phyloP scores from a whole-genome alignment of 306 rosid genomes.

The Pachyrhizus erosus region DNA sequence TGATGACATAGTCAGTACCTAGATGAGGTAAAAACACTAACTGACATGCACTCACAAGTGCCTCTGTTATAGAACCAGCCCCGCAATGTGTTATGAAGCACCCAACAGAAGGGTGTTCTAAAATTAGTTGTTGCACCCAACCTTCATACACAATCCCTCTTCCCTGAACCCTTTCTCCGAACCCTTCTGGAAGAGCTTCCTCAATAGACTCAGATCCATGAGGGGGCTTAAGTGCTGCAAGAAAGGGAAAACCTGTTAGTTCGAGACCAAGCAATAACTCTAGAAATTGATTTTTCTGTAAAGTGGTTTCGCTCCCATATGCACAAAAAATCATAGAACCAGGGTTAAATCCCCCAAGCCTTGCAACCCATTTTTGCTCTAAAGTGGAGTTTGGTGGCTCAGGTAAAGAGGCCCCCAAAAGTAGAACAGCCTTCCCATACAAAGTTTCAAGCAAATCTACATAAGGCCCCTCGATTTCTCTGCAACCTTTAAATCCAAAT shows the following conservation, averaged over 20 bases:
- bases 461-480: conserved; percentile 36
- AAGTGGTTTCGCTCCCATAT: conserved; percentile 39
- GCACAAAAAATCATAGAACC: conserved; percentile 40
- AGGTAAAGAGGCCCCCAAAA: conserved; percentile 43
- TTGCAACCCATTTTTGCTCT: conserved; percentile 36
- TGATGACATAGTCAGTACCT: conserved; percentile 48
- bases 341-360: conserved; percentile 30
- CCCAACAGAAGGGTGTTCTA: conserved; percentile 63
- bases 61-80: conserved; percentile 58
- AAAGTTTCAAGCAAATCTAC: background rate
- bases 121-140: conserved; percentile 62
- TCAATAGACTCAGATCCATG: conserved; percentile 13
- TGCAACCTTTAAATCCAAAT: conserved; percentile 40
- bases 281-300: background rate
- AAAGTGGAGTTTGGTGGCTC: background rate
- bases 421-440: conserved; percentile 23
- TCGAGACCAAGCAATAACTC: conserved; percentile 47
- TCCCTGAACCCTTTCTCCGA: conserved; percentile 27
- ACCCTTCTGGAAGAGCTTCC: conserved; percentile 38
- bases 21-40: conserved; percentile 55
- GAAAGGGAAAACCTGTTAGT: conserved; percentile 42
- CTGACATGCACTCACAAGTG: conserved; percentile 49
- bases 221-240: conserved; percentile 42
- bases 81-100: conserved; percentile 82
- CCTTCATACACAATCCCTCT: conserved; percentile 47